Evolutionary conservation across 1,139 yeast species (phyloP).

Genomic region (Kodamaea sp.): DNA sequence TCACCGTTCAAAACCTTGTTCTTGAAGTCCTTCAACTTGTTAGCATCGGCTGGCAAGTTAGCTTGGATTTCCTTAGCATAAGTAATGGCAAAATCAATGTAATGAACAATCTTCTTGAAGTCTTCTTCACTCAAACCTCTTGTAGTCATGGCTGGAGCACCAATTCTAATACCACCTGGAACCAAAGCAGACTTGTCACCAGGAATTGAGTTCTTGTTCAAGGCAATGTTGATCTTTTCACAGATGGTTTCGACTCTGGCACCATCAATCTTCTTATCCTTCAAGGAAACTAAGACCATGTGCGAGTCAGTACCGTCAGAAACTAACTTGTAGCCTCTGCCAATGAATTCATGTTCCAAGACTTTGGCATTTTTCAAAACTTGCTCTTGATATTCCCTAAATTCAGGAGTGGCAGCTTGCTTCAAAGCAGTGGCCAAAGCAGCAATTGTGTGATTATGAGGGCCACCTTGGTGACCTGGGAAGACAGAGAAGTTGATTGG

Average conservation of each 20-base stretch:
- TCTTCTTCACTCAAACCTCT: conserved; percentile 91
- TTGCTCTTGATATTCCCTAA: conserved; percentile 82
- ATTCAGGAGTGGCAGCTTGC: conserved; percentile 91
- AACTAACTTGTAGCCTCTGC: conserved; percentile 76
- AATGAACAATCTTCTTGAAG: conserved; percentile 75
- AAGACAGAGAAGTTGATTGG: conserved; percentile 96
- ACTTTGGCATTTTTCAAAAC: conserved; percentile 88
- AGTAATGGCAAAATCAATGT: conserved; percentile 79
- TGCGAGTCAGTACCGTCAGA: conserved; percentile 96
- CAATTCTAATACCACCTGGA: conserved; percentile 97
- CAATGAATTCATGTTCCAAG: conserved; percentile 69
- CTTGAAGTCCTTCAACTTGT: conserved; percentile 93
- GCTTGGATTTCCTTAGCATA: conserved; percentile 75
- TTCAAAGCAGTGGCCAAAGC: conserved; percentile 95
- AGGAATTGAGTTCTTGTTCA: conserved; percentile 96
- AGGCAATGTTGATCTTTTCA: conserved; percentile 92
- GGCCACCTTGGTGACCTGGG: conserved; percentile 99
- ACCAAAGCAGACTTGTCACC: conserved; percentile 97
- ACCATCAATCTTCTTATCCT: conserved; percentile 91
- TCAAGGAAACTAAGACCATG: conserved; percentile 85
- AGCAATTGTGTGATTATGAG: conserved; percentile 97
- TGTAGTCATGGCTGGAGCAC: conserved; percentile 98
- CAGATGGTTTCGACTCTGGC: conserved; percentile 95
- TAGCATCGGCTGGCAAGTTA: conserved; percentile 77
- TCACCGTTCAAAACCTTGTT: conserved; percentile 68